Percentiles rank a stretch among this genome's conserved stretches.
Evolutionary conservation across 768 basidiomycete species (phyloP).

Genomic region (Fistulinella prunicolor): DNA sequence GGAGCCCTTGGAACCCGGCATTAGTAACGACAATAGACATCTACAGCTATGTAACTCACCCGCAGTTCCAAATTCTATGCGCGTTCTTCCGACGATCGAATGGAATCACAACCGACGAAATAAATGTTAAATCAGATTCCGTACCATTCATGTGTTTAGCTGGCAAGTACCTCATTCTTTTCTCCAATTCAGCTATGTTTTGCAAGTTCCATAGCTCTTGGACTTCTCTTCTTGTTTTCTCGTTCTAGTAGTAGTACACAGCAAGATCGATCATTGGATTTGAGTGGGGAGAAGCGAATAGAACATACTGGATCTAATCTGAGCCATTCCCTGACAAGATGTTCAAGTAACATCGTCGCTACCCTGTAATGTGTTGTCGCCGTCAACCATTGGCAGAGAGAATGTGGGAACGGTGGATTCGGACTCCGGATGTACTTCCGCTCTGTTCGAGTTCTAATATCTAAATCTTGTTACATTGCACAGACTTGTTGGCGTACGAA

Average conservation of each 20-base stretch:
- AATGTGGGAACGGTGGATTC: too few relatives aligned
- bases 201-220: constrained; percentile 31
- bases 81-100: constrained; percentile 38
- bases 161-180: constrained; percentile 38
- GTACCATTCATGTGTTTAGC: not conserved
- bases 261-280: not conserved
- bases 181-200: constrained; percentile 36
- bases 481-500: too few relatives aligned
- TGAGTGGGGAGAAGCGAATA: not conserved
- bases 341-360: constrained; percentile 28
- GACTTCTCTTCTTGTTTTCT: constrained; percentile 37
- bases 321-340: constrained; percentile 51
- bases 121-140: not conserved
- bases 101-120: not conserved
- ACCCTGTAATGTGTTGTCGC: not conserved
- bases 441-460: too few relatives aligned
- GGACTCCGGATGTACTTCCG: too few relatives aligned
- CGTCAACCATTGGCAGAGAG: too few relatives aligned
- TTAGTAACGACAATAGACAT: constrained; percentile 1
- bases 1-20: constrained; percentile 48
- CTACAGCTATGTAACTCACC: constrained; percentile 42
- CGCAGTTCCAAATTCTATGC: constrained; percentile 88
- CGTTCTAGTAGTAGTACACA: constrained; percentile 33
- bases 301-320: constrained; percentile 43
- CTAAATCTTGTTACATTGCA: too few relatives aligned